Conservation (phyloP, 352 stramenopile genomes). For the Phytophthora megakarya region DNA sequence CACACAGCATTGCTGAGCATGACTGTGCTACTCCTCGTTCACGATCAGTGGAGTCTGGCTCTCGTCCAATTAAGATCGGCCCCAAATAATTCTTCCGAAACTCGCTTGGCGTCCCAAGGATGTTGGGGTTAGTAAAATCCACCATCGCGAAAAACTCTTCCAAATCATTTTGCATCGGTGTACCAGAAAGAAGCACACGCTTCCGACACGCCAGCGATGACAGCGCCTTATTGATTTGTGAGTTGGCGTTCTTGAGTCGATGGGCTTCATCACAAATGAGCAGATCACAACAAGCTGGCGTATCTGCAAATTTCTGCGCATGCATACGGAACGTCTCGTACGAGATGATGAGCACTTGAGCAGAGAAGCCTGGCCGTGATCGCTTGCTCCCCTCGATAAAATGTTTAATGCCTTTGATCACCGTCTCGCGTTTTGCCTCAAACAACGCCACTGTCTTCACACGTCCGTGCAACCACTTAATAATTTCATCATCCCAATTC, state of each 20-base stretch:
- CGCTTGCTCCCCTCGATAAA: conserved; percentile 86
- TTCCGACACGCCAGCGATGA: conserved; percentile 87
- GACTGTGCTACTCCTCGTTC: conserved; percentile 73
- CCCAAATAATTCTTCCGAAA: conserved; percentile 94
- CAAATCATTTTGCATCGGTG: conserved; percentile 99
- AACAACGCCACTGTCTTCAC: conserved; percentile 86
- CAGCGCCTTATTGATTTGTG: conserved; percentile 89
- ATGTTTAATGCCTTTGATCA: conserved; percentile 83
- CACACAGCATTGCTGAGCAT: conserved; percentile 95
- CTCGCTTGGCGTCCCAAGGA: conserved; percentile 81
- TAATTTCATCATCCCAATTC: conserved; percentile 91
- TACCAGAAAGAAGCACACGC: conserved; percentile 96
- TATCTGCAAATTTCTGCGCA: conserved; percentile 88
- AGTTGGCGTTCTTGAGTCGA: conserved; percentile 98
- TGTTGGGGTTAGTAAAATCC: conserved; percentile 88
- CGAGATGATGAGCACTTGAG: conserved; percentile 87
- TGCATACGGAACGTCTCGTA: conserved; percentile 96
- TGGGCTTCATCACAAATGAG: conserved; percentile 99
- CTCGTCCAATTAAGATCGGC: conserved; percentile 89
- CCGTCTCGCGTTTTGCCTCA: conserved; percentile 79
- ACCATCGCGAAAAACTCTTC: conserved; percentile 99
- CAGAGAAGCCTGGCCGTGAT: conserved; percentile 49
- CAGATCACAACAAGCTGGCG: conserved; percentile 91
- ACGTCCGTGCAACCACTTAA: conserved; percentile 85
- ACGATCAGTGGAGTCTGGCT: conserved; percentile 90